Percentiles rank a stretch among this genome's conserved stretches.
Conservation (phyloP, 1,284 basidiomycete species). For the Meira nashicola region DNA sequence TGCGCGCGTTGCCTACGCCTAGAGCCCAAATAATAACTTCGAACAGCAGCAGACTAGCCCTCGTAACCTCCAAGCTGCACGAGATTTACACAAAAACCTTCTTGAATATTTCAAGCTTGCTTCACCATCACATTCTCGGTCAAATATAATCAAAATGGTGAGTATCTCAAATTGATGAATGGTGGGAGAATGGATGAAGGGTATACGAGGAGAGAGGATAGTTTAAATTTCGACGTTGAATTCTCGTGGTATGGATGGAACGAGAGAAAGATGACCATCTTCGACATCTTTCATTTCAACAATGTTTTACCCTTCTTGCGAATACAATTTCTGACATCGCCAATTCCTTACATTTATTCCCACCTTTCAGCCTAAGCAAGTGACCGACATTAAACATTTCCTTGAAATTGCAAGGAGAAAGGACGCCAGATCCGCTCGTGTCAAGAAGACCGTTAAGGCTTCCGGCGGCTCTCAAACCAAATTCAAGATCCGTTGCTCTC, state of each 20-base stretch:
- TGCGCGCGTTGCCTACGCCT: too few species aligned
- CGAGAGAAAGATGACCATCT: too few species aligned
- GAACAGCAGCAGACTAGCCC: too few species aligned
- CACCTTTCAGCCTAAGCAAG: slow-evolving; percentile 78
- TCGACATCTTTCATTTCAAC: background rate
- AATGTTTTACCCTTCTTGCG: too few species aligned
- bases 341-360: too few species aligned
- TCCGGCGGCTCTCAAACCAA: slow-evolving; percentile 73
- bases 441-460: slow-evolving; percentile 82
- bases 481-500: slow-evolving; percentile 97
- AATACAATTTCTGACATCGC: too few species aligned
- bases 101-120: too few species aligned
- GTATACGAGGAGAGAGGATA: background rate
- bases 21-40: too few species aligned
- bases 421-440: slow-evolving; percentile 79
- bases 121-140: slow-evolving; percentile 2
- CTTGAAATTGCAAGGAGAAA: slow-evolving; percentile 85
- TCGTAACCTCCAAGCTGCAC: too few species aligned
- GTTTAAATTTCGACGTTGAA: too few species aligned
- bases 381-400: slow-evolving; percentile 98
- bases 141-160: slow-evolving; percentile 4
- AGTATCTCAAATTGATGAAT: background rate
- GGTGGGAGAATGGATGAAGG: background rate
- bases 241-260: too few species aligned
- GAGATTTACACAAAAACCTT: too few species aligned